Percentiles rank a stretch among this genome's conserved stretches.
Conservation (phyloP, 305 asterid species). For the Ajuga reptans region DNA sequence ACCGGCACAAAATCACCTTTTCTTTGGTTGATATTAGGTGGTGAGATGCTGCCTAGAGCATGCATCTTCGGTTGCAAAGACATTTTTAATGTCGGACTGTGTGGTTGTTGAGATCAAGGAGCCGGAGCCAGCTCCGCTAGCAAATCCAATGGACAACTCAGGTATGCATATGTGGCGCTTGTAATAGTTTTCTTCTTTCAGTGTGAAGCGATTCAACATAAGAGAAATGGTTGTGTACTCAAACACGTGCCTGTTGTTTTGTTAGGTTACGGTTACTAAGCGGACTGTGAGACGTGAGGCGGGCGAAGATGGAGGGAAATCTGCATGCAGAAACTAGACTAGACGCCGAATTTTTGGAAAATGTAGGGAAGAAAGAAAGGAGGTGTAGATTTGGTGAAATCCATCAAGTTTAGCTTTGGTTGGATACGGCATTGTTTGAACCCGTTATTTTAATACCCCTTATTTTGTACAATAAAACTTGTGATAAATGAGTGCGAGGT, state of each 20-base stretch:
- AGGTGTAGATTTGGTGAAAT: constrained; percentile 5
- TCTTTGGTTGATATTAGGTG: too few species aligned
- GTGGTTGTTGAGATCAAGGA: constrained; percentile 98
- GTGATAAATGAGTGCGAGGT: background rate
- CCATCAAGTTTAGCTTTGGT: constrained; percentile 13
- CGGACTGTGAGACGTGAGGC: background rate
- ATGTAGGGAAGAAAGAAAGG: background rate
- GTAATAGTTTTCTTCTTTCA: background rate
- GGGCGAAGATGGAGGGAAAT: constrained; percentile 3
- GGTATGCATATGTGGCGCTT: constrained; percentile 29
- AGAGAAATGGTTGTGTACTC: background rate
- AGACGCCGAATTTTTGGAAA: constrained; percentile 30
- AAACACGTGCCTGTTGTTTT: background rate
- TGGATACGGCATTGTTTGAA: constrained; percentile 10
- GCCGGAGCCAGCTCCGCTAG: constrained; percentile 60
- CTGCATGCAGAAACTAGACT: background rate
- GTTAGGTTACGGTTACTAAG: constrained; percentile 59
- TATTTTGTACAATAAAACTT: background rate
- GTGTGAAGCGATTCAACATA: background rate
- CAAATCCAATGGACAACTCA: constrained; percentile 92
- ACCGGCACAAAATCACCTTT: too few species aligned
- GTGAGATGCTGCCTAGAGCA: constrained; percentile 96
- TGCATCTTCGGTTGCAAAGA: constrained; percentile 91
- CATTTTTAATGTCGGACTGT: constrained; percentile 91
- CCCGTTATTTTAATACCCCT: background rate